Evolutionary conservation across 768 basidiomycete genomes (phyloP).

Genomic region (Hydnum rufescens): DNA sequence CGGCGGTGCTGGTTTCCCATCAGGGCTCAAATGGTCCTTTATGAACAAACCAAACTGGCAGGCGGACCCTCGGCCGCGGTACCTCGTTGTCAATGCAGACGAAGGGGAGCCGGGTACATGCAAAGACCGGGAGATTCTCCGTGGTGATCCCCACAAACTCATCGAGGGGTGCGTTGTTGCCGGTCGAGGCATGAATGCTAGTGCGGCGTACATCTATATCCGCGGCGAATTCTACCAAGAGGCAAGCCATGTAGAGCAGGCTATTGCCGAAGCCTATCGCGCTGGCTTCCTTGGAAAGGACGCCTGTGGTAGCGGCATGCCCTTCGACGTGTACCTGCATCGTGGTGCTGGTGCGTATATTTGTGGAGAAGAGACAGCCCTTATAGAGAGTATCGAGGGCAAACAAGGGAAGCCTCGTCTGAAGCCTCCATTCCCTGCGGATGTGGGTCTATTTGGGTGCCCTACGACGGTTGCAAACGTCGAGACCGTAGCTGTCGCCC

Average conservation of each 20-base stretch:
- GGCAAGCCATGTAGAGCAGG: constrained; percentile 82
- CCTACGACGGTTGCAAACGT: constrained; percentile 97
- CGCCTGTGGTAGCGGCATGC: constrained; percentile 79
- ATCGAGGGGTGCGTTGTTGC: constrained; percentile 96
- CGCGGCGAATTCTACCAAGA: constrained; percentile 97
- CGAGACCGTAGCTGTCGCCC: constrained; percentile 94
- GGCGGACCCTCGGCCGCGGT: constrained; percentile 74
- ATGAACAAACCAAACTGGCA: constrained; percentile 99
- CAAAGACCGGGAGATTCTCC: constrained; percentile 96
- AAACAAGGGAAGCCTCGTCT: constrained; percentile 96
- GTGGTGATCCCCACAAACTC: constrained; percentile 96
- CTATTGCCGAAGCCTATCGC: constrained; percentile 87
- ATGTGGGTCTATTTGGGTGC: constrained; percentile 93
- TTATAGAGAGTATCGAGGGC: constrained; percentile 93
- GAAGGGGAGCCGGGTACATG: constrained; percentile 98
- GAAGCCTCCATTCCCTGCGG: constrained; percentile 97
- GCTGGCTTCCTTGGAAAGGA: constrained; percentile 76
- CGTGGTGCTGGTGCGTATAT: constrained; percentile 97
- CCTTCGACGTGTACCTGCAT: constrained; percentile 97
- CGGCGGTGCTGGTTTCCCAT: constrained; percentile 93
- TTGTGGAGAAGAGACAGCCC: constrained; percentile 94
- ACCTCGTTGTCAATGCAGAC: constrained; percentile 94
- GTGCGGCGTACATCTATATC: constrained; percentile 98
- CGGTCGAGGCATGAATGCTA: constrained; percentile 93
- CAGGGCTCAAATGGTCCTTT: constrained; percentile 92